phyloP scores from a whole-genome alignment of 768 basidiomycete species.

The Chlorophyllum brunneum region DNA sequence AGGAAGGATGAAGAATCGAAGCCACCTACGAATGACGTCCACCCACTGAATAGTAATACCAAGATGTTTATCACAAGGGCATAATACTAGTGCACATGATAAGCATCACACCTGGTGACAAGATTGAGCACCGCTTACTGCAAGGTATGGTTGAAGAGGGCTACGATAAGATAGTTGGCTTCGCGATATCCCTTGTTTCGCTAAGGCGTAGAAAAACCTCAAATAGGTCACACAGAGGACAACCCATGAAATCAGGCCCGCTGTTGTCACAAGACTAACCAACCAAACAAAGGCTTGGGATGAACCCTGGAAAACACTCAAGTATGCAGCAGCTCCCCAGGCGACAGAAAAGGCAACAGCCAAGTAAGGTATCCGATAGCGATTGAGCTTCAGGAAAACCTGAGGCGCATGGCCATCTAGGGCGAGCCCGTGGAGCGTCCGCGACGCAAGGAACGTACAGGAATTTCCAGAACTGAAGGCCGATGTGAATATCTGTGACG shows the following conservation, averaged over 20 bases:
- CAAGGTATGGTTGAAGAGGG: constrained; percentile 45
- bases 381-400: constrained; percentile 27
- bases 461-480: constrained; percentile 60
- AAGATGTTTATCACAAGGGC: constrained; percentile 25
- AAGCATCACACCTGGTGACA: neutral
- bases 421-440: constrained; percentile 36
- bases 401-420: constrained; percentile 34
- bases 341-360: constrained; percentile 22
- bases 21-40: constrained; percentile 23
- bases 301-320: constrained; percentile 24
- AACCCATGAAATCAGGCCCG: constrained; percentile 29
- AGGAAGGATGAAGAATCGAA: constrained; percentile 23
- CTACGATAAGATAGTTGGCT: constrained; percentile 32
- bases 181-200: constrained; percentile 26
- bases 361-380: constrained; percentile 26
- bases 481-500: constrained; percentile 38
- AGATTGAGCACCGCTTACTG: constrained; percentile 19
- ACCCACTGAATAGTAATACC: constrained; percentile 26
- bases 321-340: constrained; percentile 25
- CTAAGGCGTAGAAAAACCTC: constrained; percentile 26
- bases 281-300: constrained; percentile 26
- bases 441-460: constrained; percentile 41
- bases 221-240: constrained; percentile 27
- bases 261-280: constrained; percentile 26
- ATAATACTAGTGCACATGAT: constrained; percentile 20